Evolutionary conservation across 1,284 basidiomycete genomes (phyloP).

Genomic region (Sporisorium sorghi): DNA sequence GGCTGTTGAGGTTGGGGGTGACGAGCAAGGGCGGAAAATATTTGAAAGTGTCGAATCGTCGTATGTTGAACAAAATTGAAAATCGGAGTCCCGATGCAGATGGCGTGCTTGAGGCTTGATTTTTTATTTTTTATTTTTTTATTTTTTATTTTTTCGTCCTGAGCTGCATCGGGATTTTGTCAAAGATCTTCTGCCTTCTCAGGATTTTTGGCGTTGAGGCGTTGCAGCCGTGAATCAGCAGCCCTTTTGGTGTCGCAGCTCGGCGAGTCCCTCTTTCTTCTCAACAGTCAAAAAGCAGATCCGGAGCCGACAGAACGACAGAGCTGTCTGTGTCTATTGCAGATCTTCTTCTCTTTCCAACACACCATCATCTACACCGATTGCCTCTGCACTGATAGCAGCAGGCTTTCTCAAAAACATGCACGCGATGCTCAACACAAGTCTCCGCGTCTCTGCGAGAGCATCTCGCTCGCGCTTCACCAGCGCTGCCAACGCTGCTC

Average conservation of each 20-base stretch:
- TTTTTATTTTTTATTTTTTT: not conserved
- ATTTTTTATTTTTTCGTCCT: not conserved
- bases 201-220: too few species aligned
- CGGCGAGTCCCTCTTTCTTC: slow-evolving; percentile 2
- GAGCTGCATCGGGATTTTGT: slow-evolving; percentile 4
- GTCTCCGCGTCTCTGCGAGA: slow-evolving; percentile 20
- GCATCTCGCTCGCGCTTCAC: slow-evolving; percentile 25
- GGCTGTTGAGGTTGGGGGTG: not conserved
- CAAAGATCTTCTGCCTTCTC: not conserved
- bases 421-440: slow-evolving; percentile 43
- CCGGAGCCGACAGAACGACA: not conserved
- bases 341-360: not conserved
- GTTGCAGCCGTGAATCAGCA: not conserved
- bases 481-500: slow-evolving; percentile 16
- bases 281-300: not conserved
- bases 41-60: not conserved
- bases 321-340: not conserved
- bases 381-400: slow-evolving; percentile 4
- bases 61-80: not conserved
- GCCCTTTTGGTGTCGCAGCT: too few species aligned
- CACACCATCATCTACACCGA: slow-evolving; percentile 5
- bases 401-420: slow-evolving; percentile 18
- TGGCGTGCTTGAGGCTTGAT: slow-evolving; percentile 1
- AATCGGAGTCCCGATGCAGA: not conserved
- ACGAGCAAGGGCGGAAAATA: not conserved